A percentile compares a stretch with the other conserved stretches of the same genome.
These are phyloP conservation scores for Exophiala xenobiotica DNA, from an alignment of 2,329 filamentous ascomycete genomes.

Conservation along the genomic window DNA sequence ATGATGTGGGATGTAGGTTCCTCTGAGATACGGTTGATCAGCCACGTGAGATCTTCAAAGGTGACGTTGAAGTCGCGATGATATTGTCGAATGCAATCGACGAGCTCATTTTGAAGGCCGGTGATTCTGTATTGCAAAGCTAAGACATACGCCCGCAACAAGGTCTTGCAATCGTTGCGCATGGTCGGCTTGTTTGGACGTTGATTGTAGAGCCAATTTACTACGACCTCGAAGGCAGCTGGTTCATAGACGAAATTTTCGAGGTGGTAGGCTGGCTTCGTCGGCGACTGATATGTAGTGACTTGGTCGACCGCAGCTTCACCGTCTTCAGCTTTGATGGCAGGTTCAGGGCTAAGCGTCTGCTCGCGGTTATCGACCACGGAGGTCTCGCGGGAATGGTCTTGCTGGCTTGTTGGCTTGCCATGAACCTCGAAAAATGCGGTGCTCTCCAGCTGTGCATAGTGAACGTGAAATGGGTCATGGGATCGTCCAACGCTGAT, in stretches of 20 bases:
- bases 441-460: slow-evolving; percentile 14
- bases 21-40: slow-evolving; percentile 22
- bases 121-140: slow-evolving; percentile 24
- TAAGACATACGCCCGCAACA: slow-evolving; percentile 24
- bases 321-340: slow-evolving; percentile 2
- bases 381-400: not conserved
- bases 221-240: slow-evolving; percentile 25
- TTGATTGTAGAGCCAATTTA: slow-evolving; percentile 25
- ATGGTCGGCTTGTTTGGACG: not conserved
- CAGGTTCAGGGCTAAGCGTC: slow-evolving; percentile 2
- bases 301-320: not conserved
- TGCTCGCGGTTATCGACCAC: slow-evolving; percentile 1
- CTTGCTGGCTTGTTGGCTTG: not conserved
- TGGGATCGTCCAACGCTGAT: slow-evolving; percentile 23
- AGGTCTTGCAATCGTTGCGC: slow-evolving; percentile 6
- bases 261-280: slow-evolving; percentile 13
- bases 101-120: slow-evolving; percentile 26
- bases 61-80: slow-evolving; percentile 15
- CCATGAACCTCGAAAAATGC: slow-evolving; percentile 27
- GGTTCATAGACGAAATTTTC: slow-evolving; percentile 14
- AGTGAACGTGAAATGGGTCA: slow-evolving; percentile 24
- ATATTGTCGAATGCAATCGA: slow-evolving; percentile 25
- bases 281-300: not conserved
- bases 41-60: slow-evolving; percentile 26
- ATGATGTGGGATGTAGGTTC: slow-evolving; percentile 1